A percentile compares a stretch with the other conserved stretches of the same genome.
Conservation (phyloP, 768 basidiomycete genomes). For the Tulasnella sp. region DNA sequence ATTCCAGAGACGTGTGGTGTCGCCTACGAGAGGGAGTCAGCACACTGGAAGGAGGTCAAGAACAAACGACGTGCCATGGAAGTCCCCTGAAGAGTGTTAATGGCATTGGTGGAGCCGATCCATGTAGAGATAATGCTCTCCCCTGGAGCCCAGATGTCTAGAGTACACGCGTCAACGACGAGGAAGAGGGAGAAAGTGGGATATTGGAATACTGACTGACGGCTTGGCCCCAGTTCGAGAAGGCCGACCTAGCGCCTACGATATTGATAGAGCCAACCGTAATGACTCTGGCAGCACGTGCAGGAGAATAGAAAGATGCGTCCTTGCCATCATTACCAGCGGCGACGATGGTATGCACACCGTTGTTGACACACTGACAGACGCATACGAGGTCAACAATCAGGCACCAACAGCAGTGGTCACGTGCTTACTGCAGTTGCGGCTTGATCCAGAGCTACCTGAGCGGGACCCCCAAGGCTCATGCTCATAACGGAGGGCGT, state of each 20-base stretch:
- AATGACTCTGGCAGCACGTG: slow-evolving; percentile 17
- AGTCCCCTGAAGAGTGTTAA: slow-evolving; percentile 6
- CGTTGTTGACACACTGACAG: slow-evolving; percentile 11
- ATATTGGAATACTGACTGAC: not conserved
- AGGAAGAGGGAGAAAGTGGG: not conserved
- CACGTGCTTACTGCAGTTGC: slow-evolving; percentile 21
- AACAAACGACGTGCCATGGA: too few relatives aligned
- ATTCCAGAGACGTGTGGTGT: slow-evolving; percentile 17
- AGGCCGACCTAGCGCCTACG: slow-evolving; percentile 11
- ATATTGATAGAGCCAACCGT: slow-evolving; percentile 19
- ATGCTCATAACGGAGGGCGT: slow-evolving; percentile 30
- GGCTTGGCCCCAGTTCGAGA: slow-evolving; percentile 19
- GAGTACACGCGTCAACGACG: not conserved
- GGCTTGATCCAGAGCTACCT: slow-evolving; percentile 26
- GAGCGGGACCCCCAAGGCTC: slow-evolving; percentile 28
- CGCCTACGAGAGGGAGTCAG: too few relatives aligned
- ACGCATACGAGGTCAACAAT: not conserved
- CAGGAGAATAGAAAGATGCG: slow-evolving; percentile 14
- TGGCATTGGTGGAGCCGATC: slow-evolving; percentile 6
- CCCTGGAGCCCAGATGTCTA: slow-evolving; percentile 16
- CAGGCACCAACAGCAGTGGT: not conserved
- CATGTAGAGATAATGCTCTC: slow-evolving; percentile 12
- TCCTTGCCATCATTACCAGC: slow-evolving; percentile 18
- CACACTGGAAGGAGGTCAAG: too few relatives aligned
- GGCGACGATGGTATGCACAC: slow-evolving; percentile 18